Evolutionary conservation across 805 yeast genomes (phyloP), one percentile per base, ranked within the genome.

Genomic region (Wickerhamomyces subpelliculosus): DNA sequence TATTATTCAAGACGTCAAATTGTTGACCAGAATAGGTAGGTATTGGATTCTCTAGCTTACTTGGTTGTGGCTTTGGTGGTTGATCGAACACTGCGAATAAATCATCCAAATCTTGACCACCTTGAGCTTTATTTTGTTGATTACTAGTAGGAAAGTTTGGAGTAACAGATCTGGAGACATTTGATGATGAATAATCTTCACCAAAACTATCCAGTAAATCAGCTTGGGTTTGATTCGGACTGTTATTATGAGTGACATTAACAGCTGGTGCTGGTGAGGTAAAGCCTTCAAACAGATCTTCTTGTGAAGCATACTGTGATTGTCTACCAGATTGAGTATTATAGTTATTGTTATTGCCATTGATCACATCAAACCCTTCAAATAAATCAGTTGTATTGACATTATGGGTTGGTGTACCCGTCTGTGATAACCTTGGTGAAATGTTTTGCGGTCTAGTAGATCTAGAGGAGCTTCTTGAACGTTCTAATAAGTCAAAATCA

Each of bases 401-500:
- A 13, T 16, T 16, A 16, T 16, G 9, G 11, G 18, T 11, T 7
- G 29, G 8, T 29, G 22, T 18, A 19, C 14, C 32, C 14, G 22
- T n/a, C n/a, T n/a, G n/a, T n/a, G n/a, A n/a, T n/a, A n/a, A n/a
- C n/a, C n/a, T n/a, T n/a, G n/a, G n/a, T n/a, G n/a, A n/a, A n/a
- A n/a, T n/a, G n/a, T 16, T 18, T 19, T 18, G 16, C 3, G 23
- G 16, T 16, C n/a, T 20, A 5, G 39, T 27, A 13, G 8, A 14
- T 19, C 35, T 27, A 10, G 30, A 29, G 16, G 16, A 20, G 10
- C 34, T 32, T 5, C 30, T 27, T 0, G 49, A 31, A 11, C 33
- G 35, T 11, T 47, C 47, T 12, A 71, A 44, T n/a, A 64, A 34
- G 43, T 67, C 73, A 28, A 71, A 45, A 34, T 63, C 60, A 3